Evolutionary conservation across 2,329 filamentous ascomycete species (phyloP).

Genomic region (Arthroderma sp.): DNA sequence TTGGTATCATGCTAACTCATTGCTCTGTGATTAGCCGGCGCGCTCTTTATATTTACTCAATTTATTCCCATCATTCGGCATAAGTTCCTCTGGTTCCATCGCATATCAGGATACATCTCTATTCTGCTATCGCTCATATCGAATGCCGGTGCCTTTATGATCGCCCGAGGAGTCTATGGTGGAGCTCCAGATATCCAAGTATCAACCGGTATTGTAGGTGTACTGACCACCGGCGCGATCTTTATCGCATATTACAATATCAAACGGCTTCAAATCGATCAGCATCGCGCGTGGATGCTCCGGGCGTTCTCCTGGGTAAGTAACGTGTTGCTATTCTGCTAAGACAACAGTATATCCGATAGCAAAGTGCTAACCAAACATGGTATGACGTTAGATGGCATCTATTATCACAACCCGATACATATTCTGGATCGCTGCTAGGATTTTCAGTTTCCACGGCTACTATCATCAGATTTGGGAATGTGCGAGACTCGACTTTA

Average conservation of each 20-base stretch:
- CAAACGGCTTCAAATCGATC: conserved; percentile 47
- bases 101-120: conserved; percentile 47
- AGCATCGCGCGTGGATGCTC: conserved; percentile 53
- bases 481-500: conserved; percentile 3
- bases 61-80: conserved; percentile 34
- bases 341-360: too few relatives aligned
- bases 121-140: conserved; percentile 35
- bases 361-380: too few relatives aligned
- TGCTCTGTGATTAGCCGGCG: not conserved
- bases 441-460: not conserved
- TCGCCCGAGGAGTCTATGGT: conserved; percentile 39
- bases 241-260: conserved; percentile 42
- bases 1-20: not conserved
- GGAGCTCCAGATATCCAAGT: conserved; percentile 40
- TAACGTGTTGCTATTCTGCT: too few relatives aligned
- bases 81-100: conserved; percentile 41
- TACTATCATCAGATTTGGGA: conserved; percentile 1
- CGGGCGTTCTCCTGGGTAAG: conserved; percentile 29
- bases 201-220: conserved; percentile 21
- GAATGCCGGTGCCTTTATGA: conserved; percentile 41
- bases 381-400: conserved; percentile 2
- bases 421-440: not conserved
- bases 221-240: conserved; percentile 29
- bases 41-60: conserved; percentile 24
- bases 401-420: conserved; percentile 2